Evolutionary conservation across 768 basidiomycete genomes (phyloP), one percentile per base, ranked within the genome.

Genomic region (Russula ochroleuca): DNA sequence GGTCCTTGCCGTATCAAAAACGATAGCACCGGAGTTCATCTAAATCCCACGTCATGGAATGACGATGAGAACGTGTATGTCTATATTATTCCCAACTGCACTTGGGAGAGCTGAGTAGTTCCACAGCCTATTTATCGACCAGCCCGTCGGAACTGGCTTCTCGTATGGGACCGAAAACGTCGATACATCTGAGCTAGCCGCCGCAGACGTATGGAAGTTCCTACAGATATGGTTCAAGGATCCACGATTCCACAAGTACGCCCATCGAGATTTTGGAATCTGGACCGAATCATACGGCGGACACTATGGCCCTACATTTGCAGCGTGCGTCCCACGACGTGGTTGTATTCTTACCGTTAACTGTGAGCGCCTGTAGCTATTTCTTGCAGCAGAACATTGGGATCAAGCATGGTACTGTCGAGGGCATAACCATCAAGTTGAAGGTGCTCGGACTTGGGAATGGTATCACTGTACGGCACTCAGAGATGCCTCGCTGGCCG

Each of bases 1-100:
- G 96, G 96, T 0, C 94, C 96, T 0, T 98, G 96, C 75, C 76
- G 75, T 35, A 79, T 98, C 66, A 76, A 81, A 17, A 76, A 92
- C 48, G 78, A 85, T 1, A 92, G 93, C 38, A 76, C 74, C 5
- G 71, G 75, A 31, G 81, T 85, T 35, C 73, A 74, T 1, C 70
- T 77, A 19, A 86, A 86, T 68, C 80, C 82, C 0, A 79, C 73
- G 69, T 83, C 84, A 0, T 86, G 85, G 84, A 84, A 83, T 71
- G 81, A 79, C 69, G 72, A 80, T 51, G 78, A 79, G 0, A 84
- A 85, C 65, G 71, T 85, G 74, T 73, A 59, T 10, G 65, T 58
- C 17, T 50, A 19, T 0, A 11, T 21, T 59, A 11, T 13, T 48
- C 23, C 35, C 8, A 15, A 57, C 50, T 33, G 37, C 50, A n/a